phyloP scores from a whole-genome alignment of 2,329 filamentous ascomycete species.

The Sarocladiaceae sp. region DNA sequence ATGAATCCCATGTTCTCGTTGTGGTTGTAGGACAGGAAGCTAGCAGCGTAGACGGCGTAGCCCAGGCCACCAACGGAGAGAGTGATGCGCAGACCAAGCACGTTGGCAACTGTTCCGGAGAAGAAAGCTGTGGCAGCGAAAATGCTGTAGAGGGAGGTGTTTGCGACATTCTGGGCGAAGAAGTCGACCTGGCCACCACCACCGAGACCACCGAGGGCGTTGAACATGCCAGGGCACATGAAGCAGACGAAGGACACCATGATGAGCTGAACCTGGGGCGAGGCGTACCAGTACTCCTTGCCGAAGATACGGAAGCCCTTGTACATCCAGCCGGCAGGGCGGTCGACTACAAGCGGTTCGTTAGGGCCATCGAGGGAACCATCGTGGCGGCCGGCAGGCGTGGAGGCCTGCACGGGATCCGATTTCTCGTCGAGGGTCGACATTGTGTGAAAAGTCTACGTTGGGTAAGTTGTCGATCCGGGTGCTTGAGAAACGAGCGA shows the following conservation, averaged over 20 bases:
- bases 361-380: constrained; percentile 13
- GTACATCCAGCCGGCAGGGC: constrained; percentile 14
- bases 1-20: constrained; percentile 43
- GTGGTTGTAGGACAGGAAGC: constrained; percentile 14
- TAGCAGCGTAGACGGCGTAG: constrained; percentile 59
- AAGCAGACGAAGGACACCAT: constrained; percentile 55
- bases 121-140: constrained; percentile 64
- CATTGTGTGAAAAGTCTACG: too few species aligned
- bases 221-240: constrained; percentile 66
- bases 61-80: constrained; percentile 68
- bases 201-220: constrained; percentile 56
- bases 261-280: constrained; percentile 63
- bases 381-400: constrained; percentile 9
- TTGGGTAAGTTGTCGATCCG: neutral
- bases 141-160: constrained; percentile 62
- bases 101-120: constrained; percentile 73
- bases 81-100: constrained; percentile 61
- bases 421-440: constrained; percentile 19
- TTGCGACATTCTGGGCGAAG: constrained; percentile 54
- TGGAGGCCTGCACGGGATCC: neutral
- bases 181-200: constrained; percentile 47
- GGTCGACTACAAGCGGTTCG: constrained; percentile 6
- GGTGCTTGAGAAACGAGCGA: too few species aligned
- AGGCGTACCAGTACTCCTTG: constrained; percentile 61
- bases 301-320: constrained; percentile 43